A percentile compares a stretch with the other conserved stretches of the same genome.
These are phyloP conservation scores for Oryza glaberrima DNA, from an alignment of 176 grass and related monocot genomes.

Conservation along the genomic window DNA sequence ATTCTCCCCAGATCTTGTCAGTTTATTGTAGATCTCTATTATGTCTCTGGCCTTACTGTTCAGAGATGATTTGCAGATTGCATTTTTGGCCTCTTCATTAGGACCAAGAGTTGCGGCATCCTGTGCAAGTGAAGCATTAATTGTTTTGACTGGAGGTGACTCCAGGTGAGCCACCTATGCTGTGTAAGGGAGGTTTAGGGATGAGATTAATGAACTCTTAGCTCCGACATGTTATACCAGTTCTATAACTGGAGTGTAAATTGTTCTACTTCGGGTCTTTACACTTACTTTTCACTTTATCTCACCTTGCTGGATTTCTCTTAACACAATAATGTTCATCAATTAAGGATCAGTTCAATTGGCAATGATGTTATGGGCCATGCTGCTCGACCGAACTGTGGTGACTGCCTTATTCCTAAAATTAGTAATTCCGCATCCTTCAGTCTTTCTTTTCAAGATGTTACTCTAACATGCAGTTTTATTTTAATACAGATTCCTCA, in stretches of 20 bases:
- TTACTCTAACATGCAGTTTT: conserved; percentile 34
- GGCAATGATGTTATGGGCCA: conserved; percentile 52
- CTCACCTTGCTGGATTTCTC: conserved; percentile 21
- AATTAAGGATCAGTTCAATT: conserved; percentile 67
- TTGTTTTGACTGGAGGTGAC: conserved; percentile 79
- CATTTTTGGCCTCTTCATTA: conserved; percentile 85
- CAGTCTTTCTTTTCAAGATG: conserved; percentile 28
- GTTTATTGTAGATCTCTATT: conserved; percentile 38
- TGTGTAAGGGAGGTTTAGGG: conserved; percentile 7
- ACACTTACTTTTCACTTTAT: conserved; percentile 15
- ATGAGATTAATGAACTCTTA: conserved; percentile 28
- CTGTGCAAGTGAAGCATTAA: conserved; percentile 84
- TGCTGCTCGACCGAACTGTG: conserved; percentile 39
- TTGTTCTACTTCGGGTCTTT: conserved; percentile 8
- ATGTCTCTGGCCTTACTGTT: conserved; percentile 41
- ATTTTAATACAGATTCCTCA: conserved; percentile 53
- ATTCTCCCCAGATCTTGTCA: conserved; percentile 5
- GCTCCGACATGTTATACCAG: background rate
- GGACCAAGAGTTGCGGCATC: conserved; percentile 97
- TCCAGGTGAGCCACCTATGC: conserved; percentile 56
- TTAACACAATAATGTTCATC: conserved; percentile 44
- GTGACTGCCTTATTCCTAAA: conserved; percentile 43
- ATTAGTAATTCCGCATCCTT: background rate
- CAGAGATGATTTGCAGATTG: conserved; percentile 63
- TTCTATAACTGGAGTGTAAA: conserved; percentile 13